A percentile compares a stretch with the other conserved stretches of the same genome.
These are phyloP conservation scores for Chaetomium cochliodes DNA, from an alignment of 495 filamentous ascomycete species.

Conservation along the genomic window DNA sequence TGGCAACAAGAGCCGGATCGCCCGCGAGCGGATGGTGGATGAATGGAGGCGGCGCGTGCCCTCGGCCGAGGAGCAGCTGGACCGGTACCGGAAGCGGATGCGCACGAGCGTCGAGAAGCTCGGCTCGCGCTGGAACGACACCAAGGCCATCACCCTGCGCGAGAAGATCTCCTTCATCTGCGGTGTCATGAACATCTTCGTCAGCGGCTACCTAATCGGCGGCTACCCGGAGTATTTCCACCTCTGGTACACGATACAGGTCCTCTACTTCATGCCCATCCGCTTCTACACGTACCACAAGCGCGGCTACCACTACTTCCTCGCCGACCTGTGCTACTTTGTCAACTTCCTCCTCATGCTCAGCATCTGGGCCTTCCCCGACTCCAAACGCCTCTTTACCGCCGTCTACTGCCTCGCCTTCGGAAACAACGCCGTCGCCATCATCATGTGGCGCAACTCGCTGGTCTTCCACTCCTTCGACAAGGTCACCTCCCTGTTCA, in stretches of 20 bases:
- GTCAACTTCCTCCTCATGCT: constrained; percentile 85
- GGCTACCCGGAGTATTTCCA: constrained; percentile 84
- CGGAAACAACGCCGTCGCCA: constrained; percentile 95
- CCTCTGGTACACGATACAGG: constrained; percentile 82
- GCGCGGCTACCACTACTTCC: constrained; percentile 92
- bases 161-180: constrained; percentile 97
- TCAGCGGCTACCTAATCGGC: constrained; percentile 91
- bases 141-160: constrained; percentile 78
- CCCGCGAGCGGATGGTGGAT: constrained; percentile 72
- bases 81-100: constrained; percentile 86
- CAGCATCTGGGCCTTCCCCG: constrained; percentile 85
- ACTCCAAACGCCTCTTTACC: constrained; percentile 89
- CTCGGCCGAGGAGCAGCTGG: constrained; percentile 86
- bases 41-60: constrained; percentile 82
- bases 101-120: constrained; percentile 82
- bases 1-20: constrained; percentile 45
- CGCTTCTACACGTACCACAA: constrained; percentile 86
- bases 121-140: constrained; percentile 80
- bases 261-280: constrained; percentile 94
- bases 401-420: constrained; percentile 88
- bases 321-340: constrained; percentile 97
- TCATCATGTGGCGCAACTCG: constrained; percentile 99
- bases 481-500: constrained; percentile 93
- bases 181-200: constrained; percentile 93
- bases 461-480: constrained; percentile 97